Evolutionary conservation across 331 rosid genomes (phyloP).

Genomic region (Spiraea crenata): DNA sequence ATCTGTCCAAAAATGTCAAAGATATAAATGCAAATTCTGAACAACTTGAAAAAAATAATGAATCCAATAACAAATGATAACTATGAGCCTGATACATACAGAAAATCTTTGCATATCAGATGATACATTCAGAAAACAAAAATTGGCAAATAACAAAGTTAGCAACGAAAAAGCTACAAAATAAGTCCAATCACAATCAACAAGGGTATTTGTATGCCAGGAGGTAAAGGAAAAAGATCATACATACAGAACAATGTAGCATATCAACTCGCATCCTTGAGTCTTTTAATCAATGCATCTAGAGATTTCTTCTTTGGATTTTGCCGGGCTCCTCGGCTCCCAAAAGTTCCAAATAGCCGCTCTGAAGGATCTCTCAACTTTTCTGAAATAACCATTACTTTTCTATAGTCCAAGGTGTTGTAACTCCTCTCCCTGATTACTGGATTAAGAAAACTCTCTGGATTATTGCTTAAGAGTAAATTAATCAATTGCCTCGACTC

Average conservation of each 20-base stretch:
- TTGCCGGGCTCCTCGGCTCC: slow-evolving; percentile 80
- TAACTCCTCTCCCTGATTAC: slow-evolving; percentile 96
- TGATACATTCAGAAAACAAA: slow-evolving; percentile 26
- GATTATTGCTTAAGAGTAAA: slow-evolving; percentile 86
- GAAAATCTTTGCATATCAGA: slow-evolving; percentile 40
- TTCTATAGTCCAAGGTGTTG: slow-evolving; percentile 72
- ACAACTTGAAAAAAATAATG: slow-evolving; percentile 12
- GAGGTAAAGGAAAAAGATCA: slow-evolving; percentile 34
- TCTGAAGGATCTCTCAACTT: slow-evolving; percentile 89
- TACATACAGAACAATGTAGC: slow-evolving; percentile 38
- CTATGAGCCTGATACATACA: slow-evolving; percentile 41
- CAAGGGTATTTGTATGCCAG: neutral
- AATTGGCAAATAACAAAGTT: slow-evolving; percentile 34
- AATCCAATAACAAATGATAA: slow-evolving; percentile 29
- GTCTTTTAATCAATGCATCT: slow-evolving; percentile 40
- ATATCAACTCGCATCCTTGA: slow-evolving; percentile 63
- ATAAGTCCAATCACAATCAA: slow-evolving; percentile 37
- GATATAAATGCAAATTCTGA: slow-evolving; percentile 28
- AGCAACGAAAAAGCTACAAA: slow-evolving; percentile 35
- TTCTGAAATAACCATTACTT: slow-evolving; percentile 74
- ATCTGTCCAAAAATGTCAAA: slow-evolving; percentile 2
- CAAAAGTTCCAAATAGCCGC: slow-evolving; percentile 85
- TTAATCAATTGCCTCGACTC: slow-evolving; percentile 77
- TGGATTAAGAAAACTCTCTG: slow-evolving; percentile 86
- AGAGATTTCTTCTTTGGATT: slow-evolving; percentile 94